These are phyloP conservation scores for Paradendryphiella salina DNA, from an alignment of 2,329 filamentous ascomycete genomes.

Conservation along the genomic window DNA sequence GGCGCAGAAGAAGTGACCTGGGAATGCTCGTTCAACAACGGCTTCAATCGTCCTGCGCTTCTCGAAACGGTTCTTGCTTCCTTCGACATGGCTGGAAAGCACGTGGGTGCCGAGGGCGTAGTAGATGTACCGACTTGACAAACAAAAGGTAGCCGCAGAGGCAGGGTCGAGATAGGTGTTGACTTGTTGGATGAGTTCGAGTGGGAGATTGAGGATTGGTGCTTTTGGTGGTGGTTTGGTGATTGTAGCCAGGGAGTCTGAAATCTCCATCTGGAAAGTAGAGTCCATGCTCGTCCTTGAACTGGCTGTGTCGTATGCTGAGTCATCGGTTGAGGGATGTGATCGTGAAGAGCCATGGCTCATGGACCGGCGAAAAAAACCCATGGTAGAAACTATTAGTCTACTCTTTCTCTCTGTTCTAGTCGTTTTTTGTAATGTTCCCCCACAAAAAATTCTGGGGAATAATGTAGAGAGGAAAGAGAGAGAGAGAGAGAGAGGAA, in stretches of 20 bases:
- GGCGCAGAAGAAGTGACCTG: slow-evolving; percentile 40
- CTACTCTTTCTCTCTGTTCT: neutral
- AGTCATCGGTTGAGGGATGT: slow-evolving; percentile 9
- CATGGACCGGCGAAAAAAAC: slow-evolving; percentile 19
- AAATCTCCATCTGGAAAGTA: neutral
- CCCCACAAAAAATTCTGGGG: no score
- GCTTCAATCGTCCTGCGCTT: slow-evolving; percentile 28
- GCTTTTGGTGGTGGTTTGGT: slow-evolving; percentile 3
- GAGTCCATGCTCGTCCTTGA: slow-evolving; percentile 25
- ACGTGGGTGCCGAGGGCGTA: slow-evolving; percentile 34
- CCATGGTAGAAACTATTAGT: slow-evolving; percentile 5
- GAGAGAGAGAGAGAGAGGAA: neutral
- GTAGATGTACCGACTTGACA: slow-evolving; percentile 33
- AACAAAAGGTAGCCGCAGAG: slow-evolving; percentile 32
- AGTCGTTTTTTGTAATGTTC: neutral
- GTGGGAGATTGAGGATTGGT: slow-evolving; percentile 31
- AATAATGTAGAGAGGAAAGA: neutral
- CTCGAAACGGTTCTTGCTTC: slow-evolving; percentile 21
- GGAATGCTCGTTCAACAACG: slow-evolving; percentile 41
- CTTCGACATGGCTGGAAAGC: slow-evolving; percentile 22
- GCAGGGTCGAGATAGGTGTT: slow-evolving; percentile 28
- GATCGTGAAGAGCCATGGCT: slow-evolving; percentile 19
- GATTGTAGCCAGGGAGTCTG: slow-evolving; percentile 16
- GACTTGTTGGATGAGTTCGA: slow-evolving; percentile 41
- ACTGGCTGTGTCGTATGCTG: slow-evolving; percentile 9